Evolutionary conservation across 1,284 basidiomycete genomes (phyloP).

Genomic region (Leucoagaricus sp.): DNA sequence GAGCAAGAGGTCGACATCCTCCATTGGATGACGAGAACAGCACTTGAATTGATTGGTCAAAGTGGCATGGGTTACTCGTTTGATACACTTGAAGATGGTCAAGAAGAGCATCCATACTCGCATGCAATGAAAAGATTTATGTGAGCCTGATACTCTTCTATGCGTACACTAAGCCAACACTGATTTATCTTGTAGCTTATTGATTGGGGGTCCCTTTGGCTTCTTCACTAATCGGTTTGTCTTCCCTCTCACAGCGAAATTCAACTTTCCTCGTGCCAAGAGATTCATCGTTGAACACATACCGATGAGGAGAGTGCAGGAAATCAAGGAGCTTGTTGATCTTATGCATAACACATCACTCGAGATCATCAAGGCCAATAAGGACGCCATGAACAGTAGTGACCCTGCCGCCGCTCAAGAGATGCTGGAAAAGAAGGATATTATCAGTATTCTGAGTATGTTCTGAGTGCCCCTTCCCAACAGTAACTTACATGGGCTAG

Average conservation of each 20-base stretch:
- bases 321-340: constrained; percentile 30
- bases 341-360: constrained; percentile 34
- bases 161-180: background rate
- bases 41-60: constrained; percentile 33
- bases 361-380: constrained; percentile 35
- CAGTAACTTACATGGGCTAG: constrained; percentile 18
- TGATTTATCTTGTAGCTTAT: too few relatives aligned
- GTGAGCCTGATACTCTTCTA: constrained; percentile 19
- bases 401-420: background rate
- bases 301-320: constrained; percentile 29
- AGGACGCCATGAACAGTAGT: constrained; percentile 21
- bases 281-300: constrained; percentile 28
- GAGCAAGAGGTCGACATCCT: constrained; percentile 30
- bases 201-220: constrained; percentile 1
- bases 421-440: constrained; percentile 35
- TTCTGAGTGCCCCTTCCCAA: too few relatives aligned
- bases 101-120: constrained; percentile 24
- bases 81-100: constrained; percentile 27
- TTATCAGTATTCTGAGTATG: constrained; percentile 45
- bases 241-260: background rate
- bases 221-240: constrained; percentile 1
- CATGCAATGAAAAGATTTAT: constrained; percentile 23
- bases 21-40: constrained; percentile 30
- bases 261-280: constrained; percentile 1
- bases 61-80: constrained; percentile 34